phyloP scores from a whole-genome alignment of 768 basidiomycete genomes.

The Tricholoma furcatifolium region DNA sequence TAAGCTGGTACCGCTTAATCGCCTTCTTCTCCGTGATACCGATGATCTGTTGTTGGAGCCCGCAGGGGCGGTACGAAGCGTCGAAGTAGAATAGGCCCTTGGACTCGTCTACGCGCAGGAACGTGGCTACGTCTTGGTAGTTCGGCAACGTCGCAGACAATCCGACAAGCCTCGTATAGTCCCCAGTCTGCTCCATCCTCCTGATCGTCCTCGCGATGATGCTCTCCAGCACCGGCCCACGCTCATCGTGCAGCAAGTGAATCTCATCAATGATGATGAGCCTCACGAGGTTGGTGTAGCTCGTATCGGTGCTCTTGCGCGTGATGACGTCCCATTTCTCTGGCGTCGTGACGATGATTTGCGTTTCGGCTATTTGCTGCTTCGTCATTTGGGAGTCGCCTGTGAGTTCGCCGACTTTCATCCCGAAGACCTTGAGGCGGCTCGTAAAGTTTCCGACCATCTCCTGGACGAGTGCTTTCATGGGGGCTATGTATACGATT shows the following conservation, averaged over 20 bases:
- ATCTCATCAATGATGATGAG: constrained; percentile 99
- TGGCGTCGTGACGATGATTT: constrained; percentile 97
- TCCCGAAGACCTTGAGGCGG: constrained; percentile 65
- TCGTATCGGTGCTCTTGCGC: constrained; percentile 94
- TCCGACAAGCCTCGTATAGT: constrained; percentile 92
- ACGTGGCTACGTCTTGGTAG: constrained; percentile 95
- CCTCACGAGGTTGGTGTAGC: constrained; percentile 94
- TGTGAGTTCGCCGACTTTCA: constrained; percentile 93
- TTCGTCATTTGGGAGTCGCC: constrained; percentile 99
- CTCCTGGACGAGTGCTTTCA: constrained; percentile 99
- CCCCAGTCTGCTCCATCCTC: constrained; percentile 90
- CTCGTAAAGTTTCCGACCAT: constrained; percentile 94
- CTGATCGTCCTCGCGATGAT: constrained; percentile 89
- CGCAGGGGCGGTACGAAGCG: constrained; percentile 89
- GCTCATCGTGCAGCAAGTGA: constrained; percentile 95
- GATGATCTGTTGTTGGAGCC: constrained; percentile 94
- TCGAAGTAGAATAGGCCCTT: constrained; percentile 98
- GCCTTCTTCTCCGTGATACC: constrained; percentile 99
- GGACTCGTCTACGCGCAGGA: constrained; percentile 89
- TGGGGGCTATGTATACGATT: constrained; percentile 96
- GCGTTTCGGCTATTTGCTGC: constrained; percentile 93
- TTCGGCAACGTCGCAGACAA: constrained; percentile 98
- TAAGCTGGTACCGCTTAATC: constrained; percentile 96
- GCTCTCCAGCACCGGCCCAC: constrained; percentile 93
- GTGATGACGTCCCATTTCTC: constrained; percentile 99